These are phyloP conservation scores for Medicago lupulina DNA, from an alignment of 306 rosid genomes.

Conservation along the genomic window DNA sequence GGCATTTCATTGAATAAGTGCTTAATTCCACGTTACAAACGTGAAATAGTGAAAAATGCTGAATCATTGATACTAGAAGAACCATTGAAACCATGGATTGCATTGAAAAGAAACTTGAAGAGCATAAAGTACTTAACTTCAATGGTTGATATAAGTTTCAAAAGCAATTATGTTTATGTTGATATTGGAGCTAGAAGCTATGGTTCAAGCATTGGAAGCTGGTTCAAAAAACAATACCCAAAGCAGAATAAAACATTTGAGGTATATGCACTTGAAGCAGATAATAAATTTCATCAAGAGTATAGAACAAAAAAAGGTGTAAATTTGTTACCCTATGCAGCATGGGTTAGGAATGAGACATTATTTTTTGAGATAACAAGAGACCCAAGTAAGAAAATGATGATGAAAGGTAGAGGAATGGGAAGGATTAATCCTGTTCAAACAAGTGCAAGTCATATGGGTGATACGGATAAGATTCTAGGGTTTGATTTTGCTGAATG, in stretches of 20 bases:
- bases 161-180: conserved; percentile 58
- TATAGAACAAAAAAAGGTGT: conserved; percentile 50
- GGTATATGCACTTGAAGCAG: conserved; percentile 67
- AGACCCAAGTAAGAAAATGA: conserved; percentile 44
- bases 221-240: conserved; percentile 72
- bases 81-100: conserved; percentile 60
- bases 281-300: conserved; percentile 57
- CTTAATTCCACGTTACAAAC: conserved; percentile 45
- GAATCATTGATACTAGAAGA: conserved; percentile 52
- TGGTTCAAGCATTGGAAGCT: conserved; percentile 62
- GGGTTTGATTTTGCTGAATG: conserved; percentile 68
- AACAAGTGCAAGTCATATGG: conserved; percentile 54
- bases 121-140: conserved; percentile 62
- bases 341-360: conserved; percentile 75
- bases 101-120: conserved; percentile 52
- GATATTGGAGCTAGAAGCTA: conserved; percentile 66
- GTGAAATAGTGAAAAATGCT: conserved; percentile 48
- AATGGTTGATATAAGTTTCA: conserved; percentile 60
- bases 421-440: conserved; percentile 62
- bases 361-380: conserved; percentile 69
- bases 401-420: conserved; percentile 51
- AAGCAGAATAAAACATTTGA: conserved; percentile 59
- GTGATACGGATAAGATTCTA: conserved; percentile 53
- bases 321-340: conserved; percentile 59
- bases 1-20: conserved; percentile 39